Base-by-base conservation (phyloP, 2,329 filamentous ascomycete genomes). In the Xylaria sp. region DNA sequence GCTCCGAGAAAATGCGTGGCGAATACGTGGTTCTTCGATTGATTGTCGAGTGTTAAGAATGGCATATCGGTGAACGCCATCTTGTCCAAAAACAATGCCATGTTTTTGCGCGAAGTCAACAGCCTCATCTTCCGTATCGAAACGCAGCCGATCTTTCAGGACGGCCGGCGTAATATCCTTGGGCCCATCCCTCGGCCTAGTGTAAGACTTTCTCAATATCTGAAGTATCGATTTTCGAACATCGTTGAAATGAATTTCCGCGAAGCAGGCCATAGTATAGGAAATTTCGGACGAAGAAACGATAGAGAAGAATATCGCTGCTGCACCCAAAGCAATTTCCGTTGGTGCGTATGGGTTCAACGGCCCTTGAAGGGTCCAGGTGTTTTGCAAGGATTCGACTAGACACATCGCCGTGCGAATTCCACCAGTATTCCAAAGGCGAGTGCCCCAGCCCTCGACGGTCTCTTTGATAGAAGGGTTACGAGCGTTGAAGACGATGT, bases 201-300 rank as follows among this genome's bases (percentile, higher is more conserved):
- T 82, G 69, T 89, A 87, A 1, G 86, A 83, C 63, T 80, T 83
- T 59, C 86, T 83, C 25, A 91, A 79, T 18, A 85, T 84, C 62
- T 83, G 83, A 20, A 91, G 76, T 18, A 90, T 85, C 13, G 84
- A 83, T 62, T 87, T 86, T 46, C 89, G 87, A 36, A 91, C 80
- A 41, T 84, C 82, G 46, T 87, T 86, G 66, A 91, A 90, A 73
- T 90, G 88, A n/a, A 89, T 86, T 73, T 91, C 89, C 7, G 89
- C 89, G 67, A 91, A 86, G 72, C 89, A 91, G 15, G 89, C 89
- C 87, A 91, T 90, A 0, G 88, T 90, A 74, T 91, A 91, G 0
- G 89, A 91, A 2, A 90, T 85, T 18, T 81, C 79, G 0, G 82
- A 80, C 46, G 85, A 83, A 70, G 87, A 82, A 32, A 91, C 80